Percentiles rank a stretch among this genome's conserved stretches.
These are phyloP conservation scores for Dillenia turbinata DNA, from an alignment of 164 flowering plant species.

Conservation along the genomic window DNA sequence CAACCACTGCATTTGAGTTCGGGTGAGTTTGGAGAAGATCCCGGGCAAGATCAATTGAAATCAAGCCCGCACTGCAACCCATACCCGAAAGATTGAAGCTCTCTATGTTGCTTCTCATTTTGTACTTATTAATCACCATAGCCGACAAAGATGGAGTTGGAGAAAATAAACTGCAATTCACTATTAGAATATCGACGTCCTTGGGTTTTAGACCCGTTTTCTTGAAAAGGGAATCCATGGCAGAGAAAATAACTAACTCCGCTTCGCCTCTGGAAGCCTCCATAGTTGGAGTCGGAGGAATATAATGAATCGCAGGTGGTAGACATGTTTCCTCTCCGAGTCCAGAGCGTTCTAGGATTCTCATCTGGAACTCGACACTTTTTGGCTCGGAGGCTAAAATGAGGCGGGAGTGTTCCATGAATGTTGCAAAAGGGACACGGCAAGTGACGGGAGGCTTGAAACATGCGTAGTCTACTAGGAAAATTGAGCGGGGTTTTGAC, in stretches of 20 bases:
- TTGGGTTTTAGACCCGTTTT: constrained; percentile 48
- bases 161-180: constrained; percentile 53
- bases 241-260: constrained; percentile 42
- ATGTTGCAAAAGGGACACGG: constrained; percentile 55
- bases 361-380: constrained; percentile 48
- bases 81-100: constrained; percentile 66
- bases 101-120: constrained; percentile 51
- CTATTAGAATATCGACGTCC: constrained; percentile 48
- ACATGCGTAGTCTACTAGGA: constrained; percentile 55
- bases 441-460: constrained; percentile 50
- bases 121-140: constrained; percentile 62
- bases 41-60: constrained; percentile 53
- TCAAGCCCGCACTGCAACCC: constrained; percentile 68
- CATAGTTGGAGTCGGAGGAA: constrained; percentile 49
- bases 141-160: constrained; percentile 60
- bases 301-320: constrained; percentile 52
- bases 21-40: constrained; percentile 56
- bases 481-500: constrained; percentile 45
- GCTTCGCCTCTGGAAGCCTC: constrained; percentile 48
- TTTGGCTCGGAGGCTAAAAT: constrained; percentile 28
- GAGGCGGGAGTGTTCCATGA: constrained; percentile 53
- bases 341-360: constrained; percentile 52
- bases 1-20: constrained; percentile 46
- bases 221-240: constrained; percentile 37
- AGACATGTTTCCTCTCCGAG: constrained; percentile 53